Evolutionary conservation across 2,329 filamentous ascomycete genomes (phyloP).

Genomic region (Microcyclosporella mali): DNA sequence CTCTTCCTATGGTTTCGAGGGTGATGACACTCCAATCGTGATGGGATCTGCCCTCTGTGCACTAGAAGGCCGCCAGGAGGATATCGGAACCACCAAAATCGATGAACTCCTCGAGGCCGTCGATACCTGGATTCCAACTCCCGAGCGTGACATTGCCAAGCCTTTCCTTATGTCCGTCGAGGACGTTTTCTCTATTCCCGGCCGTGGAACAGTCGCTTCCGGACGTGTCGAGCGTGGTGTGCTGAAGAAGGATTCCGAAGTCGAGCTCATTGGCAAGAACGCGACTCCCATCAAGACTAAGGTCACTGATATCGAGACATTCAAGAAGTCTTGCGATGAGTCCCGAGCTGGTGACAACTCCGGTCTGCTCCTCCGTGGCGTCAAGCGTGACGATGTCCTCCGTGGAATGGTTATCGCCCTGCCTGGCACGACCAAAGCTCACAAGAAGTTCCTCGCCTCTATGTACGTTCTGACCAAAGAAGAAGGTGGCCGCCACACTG

Average conservation of each 20-base stretch:
- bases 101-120: constrained; percentile 86
- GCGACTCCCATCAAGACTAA: constrained; percentile 86
- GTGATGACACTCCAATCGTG: constrained; percentile 94
- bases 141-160: constrained; percentile 89
- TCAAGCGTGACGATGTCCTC: constrained; percentile 89
- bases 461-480: constrained; percentile 98
- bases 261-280: constrained; percentile 90
- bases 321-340: constrained; percentile 99
- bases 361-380: constrained; percentile 87
- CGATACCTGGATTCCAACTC: constrained; percentile 94
- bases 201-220: constrained; percentile 93
- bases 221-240: constrained; percentile 94
- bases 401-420: constrained; percentile 91
- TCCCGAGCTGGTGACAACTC: constrained; percentile 97
- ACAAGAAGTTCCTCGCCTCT: constrained; percentile 87
- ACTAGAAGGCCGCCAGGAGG: constrained; percentile 75
- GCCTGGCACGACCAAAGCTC: constrained; percentile 76
- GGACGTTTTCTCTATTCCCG: constrained; percentile 54
- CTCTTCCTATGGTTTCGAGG: constrained; percentile 88
- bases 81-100: constrained; percentile 82
- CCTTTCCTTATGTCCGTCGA: constrained; percentile 99
- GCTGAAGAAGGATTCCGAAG: constrained; percentile 87
- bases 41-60: constrained; percentile 96
- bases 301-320: constrained; percentile 99
- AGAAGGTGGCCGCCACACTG: constrained; percentile 93